Conservation (phyloP, 2,329 filamentous ascomycete species). For the Curvularia spicifera region DNA sequence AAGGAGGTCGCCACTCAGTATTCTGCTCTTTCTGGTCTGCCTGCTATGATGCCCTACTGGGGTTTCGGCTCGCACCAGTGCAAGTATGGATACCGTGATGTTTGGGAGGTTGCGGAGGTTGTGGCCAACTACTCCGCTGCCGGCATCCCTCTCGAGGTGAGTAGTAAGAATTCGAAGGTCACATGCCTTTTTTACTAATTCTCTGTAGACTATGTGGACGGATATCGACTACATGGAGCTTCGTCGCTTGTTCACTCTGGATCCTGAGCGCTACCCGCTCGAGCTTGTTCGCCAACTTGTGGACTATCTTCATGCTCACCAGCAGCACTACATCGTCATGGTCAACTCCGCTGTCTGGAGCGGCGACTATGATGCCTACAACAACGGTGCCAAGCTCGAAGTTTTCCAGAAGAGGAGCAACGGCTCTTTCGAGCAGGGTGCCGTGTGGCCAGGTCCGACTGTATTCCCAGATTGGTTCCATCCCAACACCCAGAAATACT, state of each 20-base stretch:
- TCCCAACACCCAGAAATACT: constrained; percentile 67
- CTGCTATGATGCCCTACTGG: constrained; percentile 61
- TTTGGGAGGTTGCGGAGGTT: constrained; percentile 68
- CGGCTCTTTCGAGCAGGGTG: constrained; percentile 64
- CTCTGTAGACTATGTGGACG: constrained; percentile 71
- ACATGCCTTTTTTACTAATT: not conserved
- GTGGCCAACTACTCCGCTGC: constrained; percentile 71
- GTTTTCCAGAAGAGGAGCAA: constrained; percentile 62
- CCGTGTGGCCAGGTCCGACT: constrained; percentile 78
- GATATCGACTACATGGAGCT: constrained; percentile 73
- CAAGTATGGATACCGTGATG: constrained; percentile 60
- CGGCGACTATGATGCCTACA: constrained; percentile 60
- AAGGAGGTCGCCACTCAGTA: constrained; percentile 58
- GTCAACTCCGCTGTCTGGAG: constrained; percentile 71
- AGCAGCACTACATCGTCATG: constrained; percentile 79
- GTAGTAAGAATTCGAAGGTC: not conserved
- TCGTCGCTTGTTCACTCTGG: constrained; percentile 68
- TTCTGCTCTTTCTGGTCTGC: constrained; percentile 54
- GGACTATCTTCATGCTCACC: constrained; percentile 67
- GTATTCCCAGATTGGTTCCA: constrained; percentile 81
- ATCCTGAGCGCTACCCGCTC: constrained; percentile 68
- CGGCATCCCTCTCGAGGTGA: constrained; percentile 59
- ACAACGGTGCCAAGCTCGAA: constrained; percentile 64
- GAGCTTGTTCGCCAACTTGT: constrained; percentile 68
- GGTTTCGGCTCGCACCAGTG: constrained; percentile 60